Conservation (phyloP, 2,329 filamentous ascomycete genomes). For the Trichoderma gracile region DNA sequence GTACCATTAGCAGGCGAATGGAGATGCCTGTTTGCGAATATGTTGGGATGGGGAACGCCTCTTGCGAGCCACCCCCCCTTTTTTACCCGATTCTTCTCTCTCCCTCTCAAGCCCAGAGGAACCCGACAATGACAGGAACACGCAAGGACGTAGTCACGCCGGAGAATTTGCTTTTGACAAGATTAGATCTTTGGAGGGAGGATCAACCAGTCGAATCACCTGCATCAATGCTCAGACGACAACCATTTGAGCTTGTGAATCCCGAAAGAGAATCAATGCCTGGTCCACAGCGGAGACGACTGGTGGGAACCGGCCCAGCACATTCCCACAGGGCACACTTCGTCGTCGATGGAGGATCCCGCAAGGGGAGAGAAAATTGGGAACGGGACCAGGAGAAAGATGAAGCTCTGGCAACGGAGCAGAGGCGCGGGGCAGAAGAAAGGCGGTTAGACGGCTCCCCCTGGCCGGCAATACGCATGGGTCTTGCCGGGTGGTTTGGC, state of each 20-base stretch:
- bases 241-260: constrained; percentile 24
- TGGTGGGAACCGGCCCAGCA: constrained; percentile 26
- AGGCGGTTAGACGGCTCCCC: constrained; percentile 25
- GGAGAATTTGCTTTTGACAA: constrained; percentile 21
- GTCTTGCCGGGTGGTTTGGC: constrained; percentile 18
- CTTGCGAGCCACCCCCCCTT: constrained; percentile 8
- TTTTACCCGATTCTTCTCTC: constrained; percentile 3
- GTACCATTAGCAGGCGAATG: constrained; percentile 12
- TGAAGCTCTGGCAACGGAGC: constrained; percentile 23
- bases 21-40: constrained; percentile 9
- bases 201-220: constrained; percentile 25
- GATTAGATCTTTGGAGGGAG: constrained; percentile 24
- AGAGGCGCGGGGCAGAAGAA: constrained; percentile 26
- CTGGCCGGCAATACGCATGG: constrained; percentile 25
- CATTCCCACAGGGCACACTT: constrained; percentile 18
- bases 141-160: constrained; percentile 13
- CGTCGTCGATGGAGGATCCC: constrained; percentile 22
- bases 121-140: background rate
- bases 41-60: background rate
- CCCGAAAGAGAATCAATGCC: constrained; percentile 22
- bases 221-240: constrained; percentile 25
- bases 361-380: constrained; percentile 20
- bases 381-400: constrained; percentile 18
- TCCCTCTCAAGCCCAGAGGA: constrained; percentile 4
- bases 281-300: constrained; percentile 26